A percentile compares a stretch with the other conserved stretches of the same genome.
These are phyloP conservation scores for Pseudocercospora eumusae DNA, from an alignment of 2,329 filamentous ascomycete species.

Conservation along the genomic window DNA sequence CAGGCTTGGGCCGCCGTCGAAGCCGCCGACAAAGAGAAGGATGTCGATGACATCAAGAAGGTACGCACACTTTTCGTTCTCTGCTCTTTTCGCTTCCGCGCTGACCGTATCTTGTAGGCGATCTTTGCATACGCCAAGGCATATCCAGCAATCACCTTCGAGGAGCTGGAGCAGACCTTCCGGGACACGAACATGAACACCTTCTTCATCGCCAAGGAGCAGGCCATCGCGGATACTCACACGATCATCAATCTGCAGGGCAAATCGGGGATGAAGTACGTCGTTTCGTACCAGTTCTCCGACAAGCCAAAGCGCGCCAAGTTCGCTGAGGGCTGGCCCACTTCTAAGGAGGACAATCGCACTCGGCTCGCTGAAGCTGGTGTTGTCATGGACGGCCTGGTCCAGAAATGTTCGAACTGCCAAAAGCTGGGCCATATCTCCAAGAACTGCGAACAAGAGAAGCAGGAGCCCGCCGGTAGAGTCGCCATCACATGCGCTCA, in stretches of 20 bases:
- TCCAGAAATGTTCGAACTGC: conserved; percentile 56
- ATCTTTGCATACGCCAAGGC: conserved; percentile 61
- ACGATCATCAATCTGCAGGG: conserved; percentile 74
- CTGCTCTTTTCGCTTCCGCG: not conserved
- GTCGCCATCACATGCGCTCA: conserved; percentile 54
- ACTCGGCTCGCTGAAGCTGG: conserved; percentile 55
- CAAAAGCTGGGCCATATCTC: conserved; percentile 47
- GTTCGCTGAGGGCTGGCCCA: conserved; percentile 53
- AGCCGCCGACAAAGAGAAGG: conserved; percentile 55
- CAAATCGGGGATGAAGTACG: conserved; percentile 55
- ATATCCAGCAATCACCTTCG: conserved; percentile 59
- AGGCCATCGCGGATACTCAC: conserved; percentile 56
- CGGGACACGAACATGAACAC: conserved; percentile 57
- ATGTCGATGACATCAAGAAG: conserved; percentile 65
- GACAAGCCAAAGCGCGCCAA: conserved; percentile 50
- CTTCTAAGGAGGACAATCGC: conserved; percentile 52
- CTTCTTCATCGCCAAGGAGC: conserved; percentile 64
- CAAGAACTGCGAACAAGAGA: conserved; percentile 53
- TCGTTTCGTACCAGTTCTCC: conserved; percentile 53
- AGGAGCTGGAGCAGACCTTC: conserved; percentile 62
- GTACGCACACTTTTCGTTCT: conserved; percentile 38
- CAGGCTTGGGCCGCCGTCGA: conserved; percentile 61
- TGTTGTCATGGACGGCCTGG: conserved; percentile 51
- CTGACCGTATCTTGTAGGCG: conserved; percentile 30
- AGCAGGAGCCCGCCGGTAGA: conserved; percentile 40